Base-by-base conservation (phyloP, 2,329 filamentous ascomycete species). In the Dothistroma septosporum region DNA sequence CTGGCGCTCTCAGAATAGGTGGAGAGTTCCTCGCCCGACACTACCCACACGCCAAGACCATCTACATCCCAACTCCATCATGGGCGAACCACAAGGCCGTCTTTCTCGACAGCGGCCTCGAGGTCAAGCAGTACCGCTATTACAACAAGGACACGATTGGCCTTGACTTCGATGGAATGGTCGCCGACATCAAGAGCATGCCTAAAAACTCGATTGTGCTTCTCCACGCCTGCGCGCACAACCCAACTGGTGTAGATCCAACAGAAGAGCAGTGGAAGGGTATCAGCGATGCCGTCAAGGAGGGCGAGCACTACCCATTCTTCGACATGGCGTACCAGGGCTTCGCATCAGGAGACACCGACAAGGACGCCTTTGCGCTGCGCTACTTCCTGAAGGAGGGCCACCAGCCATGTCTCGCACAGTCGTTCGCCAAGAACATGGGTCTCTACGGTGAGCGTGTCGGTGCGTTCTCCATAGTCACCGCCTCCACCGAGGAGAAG, bases 321-420 rank as follows among this genome's bases (percentile, higher is more conserved):
- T 97, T 97, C 81, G 93, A 97, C 79, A 97, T 97, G 92, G 93
- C 93, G 66, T 99, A 99, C 84, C 93, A 99, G 81, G 93, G 93
- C 71, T 97, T 99, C 74, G 93, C 93, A 70, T 94, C 89, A 66
- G 93, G 93, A 69, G 85, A 95, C 79, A 93, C 90, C 66, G 85
- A 95, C 82, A 87, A 87, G 78, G 93, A 99, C 76, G 94, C 94
- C 66, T 97, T 93, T 76, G 91, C 94, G 64, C 84, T 97, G 68
- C 87, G 94, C 69, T 84, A 96, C 83, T 99, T 99, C 77, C 87
- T 97, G 76, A 85, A 91, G 80, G 82, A 97, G 80, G 93, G 93
- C 71, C 92, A 96, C 82, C 86, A 91, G 74, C 86, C 94, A 74
- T 87, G 86, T 74, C 86, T 97, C 65, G 88, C 90, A 73, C 93